phyloP scores from a whole-genome alignment of 352 stramenopile species.

The Phytophthora macrochlamydospora region DNA sequence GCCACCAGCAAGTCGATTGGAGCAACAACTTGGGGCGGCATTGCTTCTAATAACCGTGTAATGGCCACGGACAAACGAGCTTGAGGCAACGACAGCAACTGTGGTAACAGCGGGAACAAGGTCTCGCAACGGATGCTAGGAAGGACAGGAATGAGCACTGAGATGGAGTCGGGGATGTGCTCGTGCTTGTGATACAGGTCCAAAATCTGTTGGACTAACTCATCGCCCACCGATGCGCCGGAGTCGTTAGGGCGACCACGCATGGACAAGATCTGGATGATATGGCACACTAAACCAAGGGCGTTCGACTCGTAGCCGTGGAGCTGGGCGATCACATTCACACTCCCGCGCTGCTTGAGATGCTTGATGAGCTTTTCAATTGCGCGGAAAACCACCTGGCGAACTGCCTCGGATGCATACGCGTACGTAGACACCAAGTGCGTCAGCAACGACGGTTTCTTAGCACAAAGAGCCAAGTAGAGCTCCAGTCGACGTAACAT shows the following conservation, averaged over 20 bases:
- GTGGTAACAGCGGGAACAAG: slow-evolving; percentile 67
- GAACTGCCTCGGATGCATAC: slow-evolving; percentile 60
- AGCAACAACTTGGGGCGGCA: slow-evolving; percentile 68
- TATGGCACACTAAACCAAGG: slow-evolving; percentile 73
- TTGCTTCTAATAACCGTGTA: slow-evolving; percentile 71
- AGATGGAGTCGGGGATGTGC: slow-evolving; percentile 65
- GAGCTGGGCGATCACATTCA: slow-evolving; percentile 69
- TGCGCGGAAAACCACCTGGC: slow-evolving; percentile 71
- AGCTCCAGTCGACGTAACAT: slow-evolving; percentile 75
- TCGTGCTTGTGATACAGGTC: slow-evolving; percentile 62
- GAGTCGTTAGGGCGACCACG: slow-evolving; percentile 46
- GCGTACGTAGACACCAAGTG: slow-evolving; percentile 70
- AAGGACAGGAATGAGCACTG: slow-evolving; percentile 72
- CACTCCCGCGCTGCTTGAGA: slow-evolving; percentile 68
- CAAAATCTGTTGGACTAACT: slow-evolving; percentile 70
- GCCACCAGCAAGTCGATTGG: slow-evolving; percentile 76
- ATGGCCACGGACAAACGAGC: slow-evolving; percentile 67
- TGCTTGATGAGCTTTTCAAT: slow-evolving; percentile 90
- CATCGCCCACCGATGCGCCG: slow-evolving; percentile 33
- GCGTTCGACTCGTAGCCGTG: slow-evolving; percentile 63
- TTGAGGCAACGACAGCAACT: slow-evolving; percentile 58
- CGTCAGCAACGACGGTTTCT: slow-evolving; percentile 67
- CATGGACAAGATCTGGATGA: slow-evolving; percentile 74
- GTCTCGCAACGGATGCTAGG: slow-evolving; percentile 57
- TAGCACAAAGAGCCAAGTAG: slow-evolving; percentile 74